Conservation (phyloP, 2,329 filamentous ascomycete species). For the Colletotrichum cereale region DNA sequence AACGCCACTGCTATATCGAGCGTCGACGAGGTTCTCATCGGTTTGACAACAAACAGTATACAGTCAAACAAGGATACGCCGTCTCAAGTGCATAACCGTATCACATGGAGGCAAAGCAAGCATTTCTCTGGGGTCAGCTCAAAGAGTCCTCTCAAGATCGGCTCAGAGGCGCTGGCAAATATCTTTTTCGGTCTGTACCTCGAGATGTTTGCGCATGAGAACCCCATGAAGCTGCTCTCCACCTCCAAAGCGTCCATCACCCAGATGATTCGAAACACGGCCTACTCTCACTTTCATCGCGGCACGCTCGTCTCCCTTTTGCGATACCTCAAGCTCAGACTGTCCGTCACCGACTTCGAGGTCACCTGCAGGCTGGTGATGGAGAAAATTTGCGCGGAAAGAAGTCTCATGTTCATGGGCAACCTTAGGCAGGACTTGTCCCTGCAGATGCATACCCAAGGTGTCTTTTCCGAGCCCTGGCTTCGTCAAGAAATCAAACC, state of each 20-base stretch:
- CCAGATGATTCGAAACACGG: conserved; percentile 28
- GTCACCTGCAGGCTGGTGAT: conserved; percentile 48
- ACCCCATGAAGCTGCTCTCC: conserved; percentile 41
- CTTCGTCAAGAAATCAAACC: conserved; percentile 42
- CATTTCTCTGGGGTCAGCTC: conserved; percentile 47
- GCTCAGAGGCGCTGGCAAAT: conserved; percentile 52
- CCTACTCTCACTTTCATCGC: conserved; percentile 52
- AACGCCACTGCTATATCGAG: conserved; percentile 57
- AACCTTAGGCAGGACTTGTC: conserved; percentile 53
- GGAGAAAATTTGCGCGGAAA: conserved; percentile 48
- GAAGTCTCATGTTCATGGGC: conserved; percentile 46
- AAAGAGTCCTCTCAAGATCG: conserved; percentile 48
- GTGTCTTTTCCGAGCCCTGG: conserved; percentile 50
- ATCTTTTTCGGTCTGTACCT: conserved; percentile 58
- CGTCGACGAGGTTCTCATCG: conserved; percentile 54
- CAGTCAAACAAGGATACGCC: conserved; percentile 1
- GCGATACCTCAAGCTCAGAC: conserved; percentile 50
- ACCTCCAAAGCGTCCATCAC: conserved; percentile 26
- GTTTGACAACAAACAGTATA: conserved; percentile 28
- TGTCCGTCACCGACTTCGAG: conserved; percentile 51
- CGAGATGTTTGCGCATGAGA: conserved; percentile 59
- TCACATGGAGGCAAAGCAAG: conserved; percentile 54
- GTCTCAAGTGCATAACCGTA: conserved; percentile 45
- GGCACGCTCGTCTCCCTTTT: conserved; percentile 56
- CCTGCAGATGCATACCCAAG: conserved; percentile 52